Evolutionary conservation across 2,329 filamentous ascomycete species (phyloP).

Genomic region (Alternaria novae-zelandiae): DNA sequence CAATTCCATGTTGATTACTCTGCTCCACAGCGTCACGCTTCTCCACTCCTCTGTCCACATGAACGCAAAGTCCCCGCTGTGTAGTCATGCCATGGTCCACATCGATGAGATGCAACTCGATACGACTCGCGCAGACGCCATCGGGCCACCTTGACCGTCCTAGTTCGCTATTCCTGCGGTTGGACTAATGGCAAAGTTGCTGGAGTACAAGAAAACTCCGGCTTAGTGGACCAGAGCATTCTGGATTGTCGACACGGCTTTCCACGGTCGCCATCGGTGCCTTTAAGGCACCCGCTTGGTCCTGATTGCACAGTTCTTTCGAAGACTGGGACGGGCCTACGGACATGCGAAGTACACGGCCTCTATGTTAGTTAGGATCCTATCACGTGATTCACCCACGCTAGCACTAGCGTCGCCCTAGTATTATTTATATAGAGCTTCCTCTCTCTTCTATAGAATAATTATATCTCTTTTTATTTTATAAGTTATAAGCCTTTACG

Average conservation of each 20-base stretch:
- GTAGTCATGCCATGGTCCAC: constrained; percentile 7
- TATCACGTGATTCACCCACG: too few species aligned
- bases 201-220: background rate
- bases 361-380: too few species aligned
- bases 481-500: too few species aligned
- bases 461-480: too few species aligned
- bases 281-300: background rate
- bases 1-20: background rate
- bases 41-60: background rate
- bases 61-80: background rate
- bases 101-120: constrained; percentile 10
- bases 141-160: background rate
- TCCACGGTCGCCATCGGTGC: background rate
- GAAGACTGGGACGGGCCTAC: background rate
- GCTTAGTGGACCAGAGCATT: background rate
- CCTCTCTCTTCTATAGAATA: too few species aligned
- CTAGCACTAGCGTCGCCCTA: too few species aligned
- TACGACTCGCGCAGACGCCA: background rate
- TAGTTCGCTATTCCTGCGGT: background rate
- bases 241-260: background rate
- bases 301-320: background rate
- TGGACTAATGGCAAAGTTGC: background rate
- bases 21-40: constrained; percentile 8
- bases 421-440: too few species aligned
- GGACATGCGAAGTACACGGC: background rate